Percentiles rank a stretch among this genome's conserved stretches.
phyloP scores from a whole-genome alignment of 2,329 filamentous ascomycete species.

The Aschersonia sp. region DNA sequence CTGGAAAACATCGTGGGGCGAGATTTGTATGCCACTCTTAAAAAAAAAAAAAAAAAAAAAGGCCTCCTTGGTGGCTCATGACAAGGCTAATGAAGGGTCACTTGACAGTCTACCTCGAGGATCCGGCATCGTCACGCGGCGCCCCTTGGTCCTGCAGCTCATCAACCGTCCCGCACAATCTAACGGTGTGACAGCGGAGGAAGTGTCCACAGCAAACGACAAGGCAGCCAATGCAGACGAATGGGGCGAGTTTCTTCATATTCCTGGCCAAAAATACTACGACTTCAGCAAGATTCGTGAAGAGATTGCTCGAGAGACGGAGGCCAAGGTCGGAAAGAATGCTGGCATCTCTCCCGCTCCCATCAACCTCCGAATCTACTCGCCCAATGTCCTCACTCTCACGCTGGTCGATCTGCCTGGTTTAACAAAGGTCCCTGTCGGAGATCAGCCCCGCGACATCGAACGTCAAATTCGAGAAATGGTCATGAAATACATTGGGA shows the following conservation, averaged over 20 bases:
- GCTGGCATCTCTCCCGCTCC: conserved; percentile 90
- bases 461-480: conserved; percentile 94
- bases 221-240: conserved; percentile 85
- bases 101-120: conserved; percentile 75
- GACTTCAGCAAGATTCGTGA: conserved; percentile 98
- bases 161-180: conserved; percentile 73
- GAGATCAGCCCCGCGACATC: conserved; percentile 92
- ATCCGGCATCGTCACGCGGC: conserved; percentile 90
- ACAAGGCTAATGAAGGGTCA: neutral
- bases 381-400: conserved; percentile 90
- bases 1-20: conserved; percentile 96
- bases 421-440: conserved; percentile 90
- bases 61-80: too few species aligned
- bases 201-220: conserved; percentile 55
- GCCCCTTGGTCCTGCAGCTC: conserved; percentile 90
- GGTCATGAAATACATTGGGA: conserved; percentile 97
- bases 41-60: neutral
- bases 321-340: conserved; percentile 91
- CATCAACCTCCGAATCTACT: conserved; percentile 97
- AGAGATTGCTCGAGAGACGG: conserved; percentile 92
- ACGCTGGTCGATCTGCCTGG: conserved; percentile 94
- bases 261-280: conserved; percentile 92
- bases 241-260: conserved; percentile 97
- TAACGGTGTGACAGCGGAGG: conserved; percentile 59
- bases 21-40: conserved; percentile 65